Base-by-base conservation (phyloP, 192 early-diverging fungal genomes). In the Umbelopsis sp. region DNA sequence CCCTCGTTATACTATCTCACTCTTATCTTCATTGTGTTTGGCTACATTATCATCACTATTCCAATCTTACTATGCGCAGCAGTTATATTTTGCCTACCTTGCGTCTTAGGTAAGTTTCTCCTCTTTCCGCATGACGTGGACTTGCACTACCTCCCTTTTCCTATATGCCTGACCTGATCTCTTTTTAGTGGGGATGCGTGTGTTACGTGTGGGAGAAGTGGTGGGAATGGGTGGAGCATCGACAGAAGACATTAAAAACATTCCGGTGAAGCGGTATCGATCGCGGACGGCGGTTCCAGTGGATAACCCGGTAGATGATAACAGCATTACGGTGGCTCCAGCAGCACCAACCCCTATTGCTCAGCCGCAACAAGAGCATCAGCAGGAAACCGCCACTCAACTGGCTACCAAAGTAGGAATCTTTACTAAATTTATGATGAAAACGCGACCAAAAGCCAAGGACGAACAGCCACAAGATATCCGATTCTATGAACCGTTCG, bases 191-290 rank as follows among this genome's bases (percentile, higher is more conserved):
- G 84, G 82, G 56, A 84, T 87, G 86, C 80, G 86, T 50, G 68
- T 78, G 62, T 66, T 92, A 45, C 81, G 84, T 56, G 72, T 88
- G 36, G 79, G 82, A 9, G 86, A 85, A 45, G 83, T 80, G 26
- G 73, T 76, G 14, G 84, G 81, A 29, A 85, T 88, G 73, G 88
- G 85, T 65, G 91, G 92, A 52, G 90, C 92, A 11, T 84, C 82
- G 3, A 85, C 85, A 51, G 86, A 87, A 65, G 84, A 90, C 71
- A 93, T 95, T 41, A 74, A 80, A 11, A 84, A 82, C 51, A 89
- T 95, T 10, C 91, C 91, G 0, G 80, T 90, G 25, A 86, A 90
- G n/a, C 82, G 82, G 38, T 95, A 87, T 71, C 56, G 81, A 32
- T 36, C 56, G 17, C 26, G 56, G 7, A 32, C 56, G 14, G 26